A percentile compares a stretch with the other conserved stretches of the same genome.
Evolutionary conservation across 331 rosid species (phyloP).

Genomic region (Pyrus hybrid): DNA sequence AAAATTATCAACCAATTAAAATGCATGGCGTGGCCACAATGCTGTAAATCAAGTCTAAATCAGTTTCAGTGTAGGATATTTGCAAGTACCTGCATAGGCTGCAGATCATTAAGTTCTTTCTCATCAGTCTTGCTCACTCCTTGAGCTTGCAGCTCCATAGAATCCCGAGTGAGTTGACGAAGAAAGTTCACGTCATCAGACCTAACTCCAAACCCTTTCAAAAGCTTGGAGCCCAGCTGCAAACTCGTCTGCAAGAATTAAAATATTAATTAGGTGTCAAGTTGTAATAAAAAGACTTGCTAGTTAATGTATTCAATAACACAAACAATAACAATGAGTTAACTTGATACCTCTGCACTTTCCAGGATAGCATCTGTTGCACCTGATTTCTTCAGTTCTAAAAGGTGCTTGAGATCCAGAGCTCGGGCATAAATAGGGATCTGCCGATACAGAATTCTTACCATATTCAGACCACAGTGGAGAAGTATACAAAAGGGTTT

Average conservation of each 20-base stretch:
- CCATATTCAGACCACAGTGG: slow-evolving; percentile 9
- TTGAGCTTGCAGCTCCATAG: slow-evolving; percentile 89
- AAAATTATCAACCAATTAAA: not conserved
- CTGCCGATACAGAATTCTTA: slow-evolving; percentile 34
- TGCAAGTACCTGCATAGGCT: slow-evolving; percentile 75
- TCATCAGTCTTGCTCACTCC: slow-evolving; percentile 36
- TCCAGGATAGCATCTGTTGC: slow-evolving; percentile 91
- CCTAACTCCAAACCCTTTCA: slow-evolving; percentile 90
- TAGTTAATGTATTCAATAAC: slow-evolving; percentile 1
- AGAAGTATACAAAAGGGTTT: not conserved
- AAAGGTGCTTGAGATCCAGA: slow-evolving; percentile 71
- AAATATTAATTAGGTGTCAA: slow-evolving; percentile 15
- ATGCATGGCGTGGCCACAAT: not conserved
- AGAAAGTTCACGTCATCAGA: slow-evolving; percentile 90
- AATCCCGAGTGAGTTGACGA: slow-evolving; percentile 72
- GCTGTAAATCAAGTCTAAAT: not conserved
- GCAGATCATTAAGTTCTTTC: slow-evolving; percentile 45
- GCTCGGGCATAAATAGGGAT: slow-evolving; percentile 92
- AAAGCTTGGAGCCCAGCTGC: slow-evolving; percentile 91
- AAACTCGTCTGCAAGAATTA: slow-evolving; percentile 73
- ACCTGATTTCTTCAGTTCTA: slow-evolving; percentile 86
- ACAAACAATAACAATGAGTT: slow-evolving; percentile 1
- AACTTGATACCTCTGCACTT: slow-evolving; percentile 64
- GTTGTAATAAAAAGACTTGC: not conserved
- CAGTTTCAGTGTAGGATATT: not conserved